Percentiles rank a stretch among this genome's conserved stretches.
Conservation (phyloP, 1,284 basidiomycete species). For the Pseudozyma sp. region DNA sequence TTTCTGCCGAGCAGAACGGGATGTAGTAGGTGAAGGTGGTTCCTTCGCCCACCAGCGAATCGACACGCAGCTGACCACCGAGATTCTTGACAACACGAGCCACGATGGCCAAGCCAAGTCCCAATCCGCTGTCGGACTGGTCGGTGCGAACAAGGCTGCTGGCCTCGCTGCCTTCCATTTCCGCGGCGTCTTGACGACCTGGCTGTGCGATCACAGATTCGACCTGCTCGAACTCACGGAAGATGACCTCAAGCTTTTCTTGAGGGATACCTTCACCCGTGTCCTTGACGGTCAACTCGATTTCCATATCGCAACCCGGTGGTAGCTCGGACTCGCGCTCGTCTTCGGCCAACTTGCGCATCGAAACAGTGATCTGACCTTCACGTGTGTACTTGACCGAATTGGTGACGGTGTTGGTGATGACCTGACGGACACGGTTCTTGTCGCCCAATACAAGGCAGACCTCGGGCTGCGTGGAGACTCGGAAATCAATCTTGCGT, state of each 20-base stretch:
- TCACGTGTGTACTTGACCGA: constrained; percentile 78
- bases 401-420: constrained; percentile 86
- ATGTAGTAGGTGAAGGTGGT: constrained; percentile 80
- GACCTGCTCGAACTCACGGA: constrained; percentile 87
- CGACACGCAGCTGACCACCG: constrained; percentile 82
- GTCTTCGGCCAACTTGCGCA: constrained; percentile 69
- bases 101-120: constrained; percentile 83
- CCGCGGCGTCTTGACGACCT: constrained; percentile 21
- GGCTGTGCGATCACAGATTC: constrained; percentile 72
- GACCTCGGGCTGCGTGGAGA: constrained; percentile 74
- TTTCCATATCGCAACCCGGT: constrained; percentile 71
- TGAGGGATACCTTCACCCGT: constrained; percentile 82
- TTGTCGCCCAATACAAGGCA: constrained; percentile 73
- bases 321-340: constrained; percentile 46
- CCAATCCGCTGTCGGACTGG: constrained; percentile 65
- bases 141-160: constrained; percentile 29
- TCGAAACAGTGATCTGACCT: constrained; percentile 78
- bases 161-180: constrained; percentile 24
- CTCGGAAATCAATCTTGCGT: constrained; percentile 76
- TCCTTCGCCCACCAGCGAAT: constrained; percentile 79
- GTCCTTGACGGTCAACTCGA: constrained; percentile 82
- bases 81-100: constrained; percentile 85
- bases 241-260: constrained; percentile 82
- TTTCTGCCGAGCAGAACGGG: constrained; percentile 71
- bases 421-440: constrained; percentile 80